Percentiles rank a stretch among this genome's conserved stretches.
Conservation (phyloP, 805 yeast species). For the Nakazawaea ambrosiae region DNA sequence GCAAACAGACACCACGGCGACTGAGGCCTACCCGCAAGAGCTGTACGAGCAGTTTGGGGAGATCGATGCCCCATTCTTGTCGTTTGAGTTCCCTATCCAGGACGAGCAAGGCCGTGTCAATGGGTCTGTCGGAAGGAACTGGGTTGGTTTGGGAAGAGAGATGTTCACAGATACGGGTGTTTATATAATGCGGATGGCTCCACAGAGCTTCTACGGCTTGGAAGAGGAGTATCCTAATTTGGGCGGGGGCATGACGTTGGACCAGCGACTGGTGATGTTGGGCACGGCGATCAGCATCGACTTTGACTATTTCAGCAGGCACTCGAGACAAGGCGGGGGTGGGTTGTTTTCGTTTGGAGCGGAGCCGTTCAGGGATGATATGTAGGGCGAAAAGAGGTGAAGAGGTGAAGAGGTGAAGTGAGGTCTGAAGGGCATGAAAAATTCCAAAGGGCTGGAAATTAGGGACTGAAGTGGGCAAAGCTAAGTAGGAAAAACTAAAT, state of each 20-base stretch:
- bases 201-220: slow-evolving; percentile 54
- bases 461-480: no score
- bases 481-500: no score
- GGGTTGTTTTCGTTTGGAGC: slow-evolving; percentile 26
- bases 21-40: slow-evolving; percentile 25
- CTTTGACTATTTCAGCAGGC: slow-evolving; percentile 95
- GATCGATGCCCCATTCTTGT: slow-evolving; percentile 79
- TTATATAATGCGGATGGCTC: slow-evolving; percentile 80
- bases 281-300: slow-evolving; percentile 90
- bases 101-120: slow-evolving; percentile 52
- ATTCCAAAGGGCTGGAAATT: no score
- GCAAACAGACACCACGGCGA: neutral
- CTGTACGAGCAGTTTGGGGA: slow-evolving; percentile 74
- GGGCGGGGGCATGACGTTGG: slow-evolving; percentile 46
- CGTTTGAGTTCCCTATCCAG: slow-evolving; percentile 77
- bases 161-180: slow-evolving; percentile 93
- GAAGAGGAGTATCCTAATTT: slow-evolving; percentile 45
- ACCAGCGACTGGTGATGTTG: slow-evolving; percentile 78
- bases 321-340: slow-evolving; percentile 54
- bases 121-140: slow-evolving; percentile 82
- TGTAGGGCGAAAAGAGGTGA: neutral
- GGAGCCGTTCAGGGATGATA: slow-evolving; percentile 1
- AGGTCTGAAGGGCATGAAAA: no score
- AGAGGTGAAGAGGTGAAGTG: neutral
- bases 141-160: slow-evolving; percentile 94